A percentile compares a stretch with the other conserved stretches of the same genome.
Conservation (phyloP, 306 rosid genomes). For the Gastrolobium villosum region DNA sequence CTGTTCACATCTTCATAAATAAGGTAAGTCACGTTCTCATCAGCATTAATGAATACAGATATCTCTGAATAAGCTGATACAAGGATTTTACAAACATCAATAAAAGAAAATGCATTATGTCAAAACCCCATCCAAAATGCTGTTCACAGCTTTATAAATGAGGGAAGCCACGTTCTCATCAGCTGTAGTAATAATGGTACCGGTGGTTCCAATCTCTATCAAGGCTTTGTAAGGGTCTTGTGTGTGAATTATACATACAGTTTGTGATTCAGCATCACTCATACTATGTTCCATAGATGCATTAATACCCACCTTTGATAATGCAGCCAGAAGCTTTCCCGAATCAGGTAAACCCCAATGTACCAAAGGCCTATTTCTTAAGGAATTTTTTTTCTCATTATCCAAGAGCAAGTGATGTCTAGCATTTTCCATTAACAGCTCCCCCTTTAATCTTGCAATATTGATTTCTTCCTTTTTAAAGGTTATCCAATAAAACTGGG, state of each 20-base stretch:
- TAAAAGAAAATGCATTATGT: slow-evolving; percentile 30
- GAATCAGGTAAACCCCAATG: slow-evolving; percentile 67
- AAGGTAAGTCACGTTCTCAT: no score
- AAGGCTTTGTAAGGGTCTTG: slow-evolving; percentile 67
- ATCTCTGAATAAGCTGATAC: neutral
- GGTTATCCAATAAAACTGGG: slow-evolving; percentile 70
- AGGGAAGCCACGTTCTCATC: slow-evolving; percentile 58
- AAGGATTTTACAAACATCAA: slow-evolving; percentile 5
- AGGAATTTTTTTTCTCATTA: slow-evolving; percentile 36
- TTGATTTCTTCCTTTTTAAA: slow-evolving; percentile 61
- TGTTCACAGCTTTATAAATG: slow-evolving; percentile 65
- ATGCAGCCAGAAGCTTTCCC: slow-evolving; percentile 62
- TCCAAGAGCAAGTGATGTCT: slow-evolving; percentile 57
- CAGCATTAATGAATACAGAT: no score
- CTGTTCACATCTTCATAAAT: no score
- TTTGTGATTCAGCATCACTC: slow-evolving; percentile 49
- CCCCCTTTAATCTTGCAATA: slow-evolving; percentile 71
- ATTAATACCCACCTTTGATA: slow-evolving; percentile 69
- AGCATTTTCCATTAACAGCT: slow-evolving; percentile 60
- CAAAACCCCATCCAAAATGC: slow-evolving; percentile 58
- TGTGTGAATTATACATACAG: slow-evolving; percentile 44
- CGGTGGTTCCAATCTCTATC: slow-evolving; percentile 66
- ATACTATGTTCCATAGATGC: slow-evolving; percentile 51
- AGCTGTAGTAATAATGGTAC: slow-evolving; percentile 59
- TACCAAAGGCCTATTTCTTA: slow-evolving; percentile 52